Base-by-base conservation (phyloP, 495 filamentous ascomycete species). In the Aspergillus cavernicola region DNA sequence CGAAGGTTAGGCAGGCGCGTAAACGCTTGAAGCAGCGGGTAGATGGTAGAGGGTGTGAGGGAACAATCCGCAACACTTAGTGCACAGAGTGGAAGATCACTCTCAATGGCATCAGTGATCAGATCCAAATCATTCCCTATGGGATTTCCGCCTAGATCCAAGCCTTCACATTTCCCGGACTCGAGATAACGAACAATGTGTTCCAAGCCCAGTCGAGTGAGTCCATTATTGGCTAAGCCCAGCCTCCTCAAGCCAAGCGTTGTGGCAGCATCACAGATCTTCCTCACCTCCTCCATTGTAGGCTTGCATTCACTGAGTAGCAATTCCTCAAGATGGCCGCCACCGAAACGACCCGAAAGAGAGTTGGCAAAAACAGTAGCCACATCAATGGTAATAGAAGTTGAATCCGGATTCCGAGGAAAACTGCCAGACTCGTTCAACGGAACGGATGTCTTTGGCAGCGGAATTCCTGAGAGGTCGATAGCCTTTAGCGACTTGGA, bases 131-230 rank as follows among this genome's bases (percentile, higher is more conserved):
- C 77, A 26, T 90, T 82, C 53, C 83, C 71, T 33, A 89, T 70
- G 56, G 91, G 82, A 61, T 96, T 97, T n/a, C 90, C 90, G 31
- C 92, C 92, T n/a, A 98, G 69, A 66, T 97, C 93, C 6, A 98
- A 73, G 1, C 90, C 93, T 65, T 95, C 88, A 56, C 92, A 98
- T 36, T 83, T 75, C 0, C 85, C 86, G 36, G 77, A 79, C 42
- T 80, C 77, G 32, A 97, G 64, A 67, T 89, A 96, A 44, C 80
- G 78, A 26, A 86, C 77, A 33, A 96, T 78, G 65, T 93, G 86
- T 47, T 84, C 78, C 45, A 95, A 68, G 3, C 89, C 88, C 49
- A 86, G 83, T 9, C 79, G 74, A 16, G 83, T 85, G 18, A 98
- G 75, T 29, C 79, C 69, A 50, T 96, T 97, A 53, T 87, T 86